Evolutionary conservation across 768 basidiomycete genomes (phyloP).

Genomic region (Kwoniella botswanensis): DNA sequence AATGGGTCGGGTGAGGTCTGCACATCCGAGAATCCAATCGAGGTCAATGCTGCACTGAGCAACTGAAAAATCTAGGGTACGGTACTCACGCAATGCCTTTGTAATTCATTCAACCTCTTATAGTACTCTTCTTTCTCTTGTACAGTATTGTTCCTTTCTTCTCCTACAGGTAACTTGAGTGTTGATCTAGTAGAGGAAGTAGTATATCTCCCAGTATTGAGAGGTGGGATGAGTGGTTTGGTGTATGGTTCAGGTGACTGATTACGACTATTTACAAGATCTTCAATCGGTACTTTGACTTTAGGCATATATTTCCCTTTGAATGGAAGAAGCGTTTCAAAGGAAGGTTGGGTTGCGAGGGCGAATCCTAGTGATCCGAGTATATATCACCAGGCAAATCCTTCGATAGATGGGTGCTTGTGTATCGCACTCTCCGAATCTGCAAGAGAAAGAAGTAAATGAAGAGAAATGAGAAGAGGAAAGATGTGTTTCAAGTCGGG

Average conservation of each 20-base stretch:
- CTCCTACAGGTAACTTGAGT: background rate
- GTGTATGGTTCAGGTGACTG: constrained; percentile 5
- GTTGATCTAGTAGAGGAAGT: background rate
- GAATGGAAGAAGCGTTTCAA: background rate
- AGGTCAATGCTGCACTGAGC: background rate
- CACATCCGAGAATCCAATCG: background rate
- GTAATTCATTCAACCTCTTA: background rate
- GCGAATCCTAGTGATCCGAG: too few species aligned
- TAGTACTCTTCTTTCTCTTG: background rate
- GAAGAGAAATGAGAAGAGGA: background rate
- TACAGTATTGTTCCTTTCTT: background rate
- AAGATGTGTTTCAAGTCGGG: background rate
- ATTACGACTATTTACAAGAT: constrained; percentile 14
- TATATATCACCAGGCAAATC: too few species aligned
- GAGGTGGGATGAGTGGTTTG: background rate
- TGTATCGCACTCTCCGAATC: background rate
- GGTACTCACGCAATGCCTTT: background rate
- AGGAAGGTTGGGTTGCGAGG: background rate
- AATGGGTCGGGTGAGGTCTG: background rate
- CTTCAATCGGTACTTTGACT: background rate
- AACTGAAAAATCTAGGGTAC: background rate
- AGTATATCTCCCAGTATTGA: background rate
- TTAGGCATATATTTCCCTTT: background rate
- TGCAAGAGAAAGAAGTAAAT: background rate
- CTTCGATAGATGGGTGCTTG: background rate